Base-by-base conservation (phyloP, 108 stramenopile species). In the Skeletonema grethae region DNA sequence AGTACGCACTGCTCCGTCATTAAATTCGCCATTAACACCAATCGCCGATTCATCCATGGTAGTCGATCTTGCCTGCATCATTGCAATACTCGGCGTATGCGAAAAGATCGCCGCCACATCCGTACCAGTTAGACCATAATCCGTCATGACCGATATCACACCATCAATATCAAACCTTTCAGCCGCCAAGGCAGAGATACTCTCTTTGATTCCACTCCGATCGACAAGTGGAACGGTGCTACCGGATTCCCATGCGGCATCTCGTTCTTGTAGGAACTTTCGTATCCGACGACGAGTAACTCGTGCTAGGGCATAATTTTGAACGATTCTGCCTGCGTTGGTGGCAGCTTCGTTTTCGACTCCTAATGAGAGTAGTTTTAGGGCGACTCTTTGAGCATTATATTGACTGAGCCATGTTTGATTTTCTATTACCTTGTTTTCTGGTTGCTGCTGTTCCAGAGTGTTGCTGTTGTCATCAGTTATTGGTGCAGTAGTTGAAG, bases 21-120 rank as follows among this genome's bases (percentile, higher is more conserved):
- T 28, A 28, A 1, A 0, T 34, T 83, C 56, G 1, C 8, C 5
- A 34, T 68, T 9, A 0, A 10, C 9, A 38, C 36, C 36, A 38
- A 38, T 38, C 36, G 2, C 36, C 10, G 36, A 25, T n/a, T 36
- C 65, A 35, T 34, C 32, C 36, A 57, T 50, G 10, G 31, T 65
- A 16, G 31, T 65, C 12, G 43, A 45, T 38, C 70, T 77, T 5
- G 91, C 89, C 61, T 65, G 68, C 86, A 88, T 90, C 65, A 90
- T 72, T 8, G 85, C 85, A 46, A 93, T 57, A 61, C 85, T 86
- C 1, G 91, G 91, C 6, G 85, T 90, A 71, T 93, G 91, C 10
- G 79, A 74, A 8, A 93, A 65, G 8, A 90, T 79, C 16, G 86
- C 77, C 35, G 84, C 79, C 55, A 90, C 70, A 63, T 93, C 91